Conservation (phyloP, 1,284 basidiomycete species). For the Taiwanofungus camphoratus region DNA sequence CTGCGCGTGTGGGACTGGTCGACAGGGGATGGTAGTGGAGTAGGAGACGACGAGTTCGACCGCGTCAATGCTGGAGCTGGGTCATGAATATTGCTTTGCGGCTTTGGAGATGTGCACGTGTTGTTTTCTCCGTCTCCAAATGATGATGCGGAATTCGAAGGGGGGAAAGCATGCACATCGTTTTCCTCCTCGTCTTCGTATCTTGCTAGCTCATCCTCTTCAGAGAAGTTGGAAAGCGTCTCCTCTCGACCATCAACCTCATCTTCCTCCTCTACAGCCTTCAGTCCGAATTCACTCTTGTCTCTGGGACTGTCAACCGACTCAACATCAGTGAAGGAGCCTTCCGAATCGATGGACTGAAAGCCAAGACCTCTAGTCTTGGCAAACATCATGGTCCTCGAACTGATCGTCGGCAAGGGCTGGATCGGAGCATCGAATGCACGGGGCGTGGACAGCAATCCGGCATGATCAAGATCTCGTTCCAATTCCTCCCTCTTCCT, state of each 20-base stretch:
- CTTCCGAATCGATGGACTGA: conserved; percentile 56
- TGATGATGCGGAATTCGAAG: conserved; percentile 36
- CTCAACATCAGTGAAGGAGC: conserved; percentile 61
- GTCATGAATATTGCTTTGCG: conserved; percentile 15
- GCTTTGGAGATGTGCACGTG: conserved; percentile 28
- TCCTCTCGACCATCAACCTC: conserved; percentile 37
- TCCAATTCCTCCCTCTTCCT: conserved; percentile 35
- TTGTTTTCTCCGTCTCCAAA: conserved; percentile 51
- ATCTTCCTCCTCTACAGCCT: conserved; percentile 50
- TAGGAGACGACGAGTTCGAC: conserved; percentile 27
- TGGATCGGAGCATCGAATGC: conserved; percentile 26
- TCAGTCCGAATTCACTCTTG: conserved; percentile 41
- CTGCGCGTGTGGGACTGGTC: conserved; percentile 28
- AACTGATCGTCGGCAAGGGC: conserved; percentile 19
- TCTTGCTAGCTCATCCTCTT: conserved; percentile 51
- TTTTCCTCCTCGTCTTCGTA: conserved; percentile 69
- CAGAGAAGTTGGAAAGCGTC: conserved; percentile 24
- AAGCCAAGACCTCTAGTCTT: conserved; percentile 44
- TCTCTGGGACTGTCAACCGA: conserved; percentile 38
- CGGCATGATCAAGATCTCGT: conserved; percentile 38
- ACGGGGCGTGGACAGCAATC: conserved; percentile 38
- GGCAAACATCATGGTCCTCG: conserved; percentile 21
- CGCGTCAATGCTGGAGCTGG: conserved; percentile 19
- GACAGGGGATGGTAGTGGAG: conserved; percentile 27
- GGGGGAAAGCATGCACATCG: conserved; percentile 37